These are phyloP conservation scores for Brassica juncea DNA, from an alignment of 345 rosid genomes.

Conservation along the genomic window DNA sequence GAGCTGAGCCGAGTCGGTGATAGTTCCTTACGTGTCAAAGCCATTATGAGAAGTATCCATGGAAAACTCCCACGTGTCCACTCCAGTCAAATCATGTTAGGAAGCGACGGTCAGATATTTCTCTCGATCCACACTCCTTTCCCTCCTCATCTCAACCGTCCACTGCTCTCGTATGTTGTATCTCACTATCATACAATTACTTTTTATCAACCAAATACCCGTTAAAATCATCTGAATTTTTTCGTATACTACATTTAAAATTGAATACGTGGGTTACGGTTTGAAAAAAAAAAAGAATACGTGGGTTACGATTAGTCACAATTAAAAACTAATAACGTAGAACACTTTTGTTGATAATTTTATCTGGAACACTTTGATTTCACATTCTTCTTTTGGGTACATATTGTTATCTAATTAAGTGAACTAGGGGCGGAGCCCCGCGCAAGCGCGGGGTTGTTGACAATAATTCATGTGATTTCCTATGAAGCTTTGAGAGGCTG, in stretches of 20 bases:
- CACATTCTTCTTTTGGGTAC: slow-evolving; percentile 12
- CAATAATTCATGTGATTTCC: no score
- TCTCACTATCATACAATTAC: slow-evolving; percentile 22
- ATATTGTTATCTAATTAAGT: neutral
- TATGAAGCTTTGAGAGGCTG: no score
- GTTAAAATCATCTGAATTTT: neutral
- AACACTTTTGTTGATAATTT: neutral
- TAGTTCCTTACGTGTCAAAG: slow-evolving; percentile 9
- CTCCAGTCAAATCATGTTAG: neutral
- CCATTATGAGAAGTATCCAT: slow-evolving; percentile 11
- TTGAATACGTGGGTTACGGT: neutral
- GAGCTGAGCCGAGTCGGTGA: slow-evolving; percentile 15
- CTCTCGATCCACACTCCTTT: slow-evolving; percentile 8
- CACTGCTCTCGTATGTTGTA: slow-evolving; percentile 16
- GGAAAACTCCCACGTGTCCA: slow-evolving; percentile 22
- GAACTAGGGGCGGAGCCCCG: neutral
- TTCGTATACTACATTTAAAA: neutral
- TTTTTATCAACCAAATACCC: slow-evolving; percentile 1
- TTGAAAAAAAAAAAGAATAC: neutral
- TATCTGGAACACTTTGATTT: neutral
- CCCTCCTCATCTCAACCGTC: slow-evolving; percentile 35
- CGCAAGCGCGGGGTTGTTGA: no score
- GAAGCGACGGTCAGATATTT: slow-evolving; percentile 34
- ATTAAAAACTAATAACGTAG: slow-evolving; percentile 8
- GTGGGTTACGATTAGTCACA: neutral